phyloP scores from a whole-genome alignment of 257 asterid genomes.

The Nicotiana obtusifolia region DNA sequence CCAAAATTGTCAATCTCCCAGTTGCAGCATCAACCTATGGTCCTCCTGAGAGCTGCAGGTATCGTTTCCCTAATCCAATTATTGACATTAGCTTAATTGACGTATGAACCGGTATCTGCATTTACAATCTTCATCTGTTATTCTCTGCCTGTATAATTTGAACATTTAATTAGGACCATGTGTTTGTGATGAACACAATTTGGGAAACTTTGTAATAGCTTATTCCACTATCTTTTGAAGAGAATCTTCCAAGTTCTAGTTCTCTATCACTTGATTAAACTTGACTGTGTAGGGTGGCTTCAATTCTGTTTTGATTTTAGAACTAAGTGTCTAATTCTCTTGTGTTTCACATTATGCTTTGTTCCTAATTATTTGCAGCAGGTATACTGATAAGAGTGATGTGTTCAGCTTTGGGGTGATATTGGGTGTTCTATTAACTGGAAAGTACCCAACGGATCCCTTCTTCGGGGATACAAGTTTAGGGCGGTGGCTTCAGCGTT shows the following conservation, averaged over 20 bases:
- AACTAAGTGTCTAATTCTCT: background rate
- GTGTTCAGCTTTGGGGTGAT: constrained; percentile 85
- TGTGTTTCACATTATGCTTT: background rate
- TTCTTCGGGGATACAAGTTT: constrained; percentile 58
- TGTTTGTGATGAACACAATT: background rate
- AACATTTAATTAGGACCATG: too few relatives aligned
- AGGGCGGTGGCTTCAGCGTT: constrained; percentile 72
- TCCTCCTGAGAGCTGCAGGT: constrained; percentile 83
- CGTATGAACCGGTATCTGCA: too few relatives aligned
- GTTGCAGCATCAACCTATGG: constrained; percentile 38
- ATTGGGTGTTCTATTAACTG: constrained; percentile 67
- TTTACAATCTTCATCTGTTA: background rate
- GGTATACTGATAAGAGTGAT: constrained; percentile 87
- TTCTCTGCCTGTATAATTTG: too few relatives aligned
- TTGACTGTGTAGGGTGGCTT: background rate
- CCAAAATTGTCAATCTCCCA: constrained; percentile 36
- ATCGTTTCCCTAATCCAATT: constrained; percentile 4
- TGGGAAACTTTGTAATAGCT: too few relatives aligned
- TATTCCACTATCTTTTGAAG: too few relatives aligned
- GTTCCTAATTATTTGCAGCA: too few relatives aligned
- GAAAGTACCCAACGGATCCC: constrained; percentile 69
- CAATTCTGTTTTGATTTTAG: background rate
- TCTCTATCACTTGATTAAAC: background rate
- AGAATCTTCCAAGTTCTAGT: background rate
- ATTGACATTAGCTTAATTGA: background rate